Percentiles rank a stretch among this genome's conserved stretches.
Conservation (phyloP, 768 basidiomycete genomes). For the Ramaria sp. region DNA sequence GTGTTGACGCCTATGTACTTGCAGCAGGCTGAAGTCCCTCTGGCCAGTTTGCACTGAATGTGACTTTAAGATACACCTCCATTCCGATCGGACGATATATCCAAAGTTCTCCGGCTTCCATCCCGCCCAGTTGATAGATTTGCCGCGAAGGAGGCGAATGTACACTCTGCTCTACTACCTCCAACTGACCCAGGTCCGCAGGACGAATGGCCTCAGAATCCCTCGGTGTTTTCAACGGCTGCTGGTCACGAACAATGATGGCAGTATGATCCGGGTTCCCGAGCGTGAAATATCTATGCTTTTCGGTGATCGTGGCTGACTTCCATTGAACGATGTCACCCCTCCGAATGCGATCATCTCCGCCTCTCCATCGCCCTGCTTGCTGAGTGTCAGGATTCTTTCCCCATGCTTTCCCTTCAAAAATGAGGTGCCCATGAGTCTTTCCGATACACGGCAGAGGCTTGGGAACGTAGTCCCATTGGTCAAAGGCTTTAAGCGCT, state of each 20-base stretch:
- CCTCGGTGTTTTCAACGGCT: conserved; percentile 19
- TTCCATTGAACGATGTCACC: conserved; percentile 50
- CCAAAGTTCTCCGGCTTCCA: conserved; percentile 45
- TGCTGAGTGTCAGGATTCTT: conserved; percentile 18
- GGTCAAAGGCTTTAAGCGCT: conserved; percentile 32
- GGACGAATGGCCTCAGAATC: conserved; percentile 28
- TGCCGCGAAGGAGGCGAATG: conserved; percentile 27
- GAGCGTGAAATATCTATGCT: conserved; percentile 16
- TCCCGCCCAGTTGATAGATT: conserved; percentile 31
- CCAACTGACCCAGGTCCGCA: conserved; percentile 30
- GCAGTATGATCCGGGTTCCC: conserved; percentile 49
- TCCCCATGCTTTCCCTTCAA: conserved; percentile 26
- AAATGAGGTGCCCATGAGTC: conserved; percentile 47
- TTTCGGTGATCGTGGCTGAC: conserved; percentile 25
- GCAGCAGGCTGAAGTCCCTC: neutral
- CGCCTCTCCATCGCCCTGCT: conserved; percentile 37
- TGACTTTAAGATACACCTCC: conserved; percentile 6
- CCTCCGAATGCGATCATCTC: conserved; percentile 37
- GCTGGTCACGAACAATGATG: conserved; percentile 31
- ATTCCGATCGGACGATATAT: conserved; percentile 37
- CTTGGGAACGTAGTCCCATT: conserved; percentile 30
- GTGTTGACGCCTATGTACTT: neutral
- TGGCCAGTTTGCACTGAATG: conserved; percentile 1
- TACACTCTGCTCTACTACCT: conserved; percentile 44
- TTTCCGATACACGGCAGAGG: conserved; percentile 37